phyloP scores from a whole-genome alignment of 2,329 filamentous ascomycete species.

The Pseudogymnoascus sp. region DNA sequence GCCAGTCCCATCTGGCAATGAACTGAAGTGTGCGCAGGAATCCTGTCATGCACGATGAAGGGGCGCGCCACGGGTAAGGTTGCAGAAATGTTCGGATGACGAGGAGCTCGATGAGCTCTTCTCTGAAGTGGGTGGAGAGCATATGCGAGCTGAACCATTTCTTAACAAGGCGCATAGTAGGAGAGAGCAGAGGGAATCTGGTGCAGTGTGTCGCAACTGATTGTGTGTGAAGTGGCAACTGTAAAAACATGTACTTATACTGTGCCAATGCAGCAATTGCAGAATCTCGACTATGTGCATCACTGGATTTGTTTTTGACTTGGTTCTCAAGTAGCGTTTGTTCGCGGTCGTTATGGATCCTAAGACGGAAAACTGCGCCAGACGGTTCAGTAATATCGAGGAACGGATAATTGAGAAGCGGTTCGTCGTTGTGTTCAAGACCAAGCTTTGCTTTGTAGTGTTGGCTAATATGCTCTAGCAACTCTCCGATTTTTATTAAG shows the following conservation, averaged over 20 bases:
- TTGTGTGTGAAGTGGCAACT: constrained; percentile 71
- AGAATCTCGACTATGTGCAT: constrained; percentile 57
- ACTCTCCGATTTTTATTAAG: constrained; percentile 53
- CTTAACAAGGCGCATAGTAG: constrained; percentile 76
- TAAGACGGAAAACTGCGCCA: constrained; percentile 69
- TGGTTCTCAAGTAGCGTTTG: constrained; percentile 70
- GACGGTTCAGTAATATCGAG: constrained; percentile 70
- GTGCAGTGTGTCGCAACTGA: constrained; percentile 73
- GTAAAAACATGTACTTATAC: constrained; percentile 63
- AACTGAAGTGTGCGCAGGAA: constrained; percentile 74
- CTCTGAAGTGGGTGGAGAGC: constrained; percentile 63
- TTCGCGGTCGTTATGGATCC: constrained; percentile 84
- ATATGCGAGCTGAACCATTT: constrained; percentile 83
- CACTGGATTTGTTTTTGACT: constrained; percentile 62
- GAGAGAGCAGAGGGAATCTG: constrained; percentile 68
- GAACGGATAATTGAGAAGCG: constrained; percentile 68
- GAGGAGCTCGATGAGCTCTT: constrained; percentile 78
- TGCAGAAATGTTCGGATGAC: constrained; percentile 70
- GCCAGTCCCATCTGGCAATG: constrained; percentile 87
- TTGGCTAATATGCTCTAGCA: constrained; percentile 54
- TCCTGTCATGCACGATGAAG: constrained; percentile 67
- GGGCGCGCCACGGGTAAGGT: constrained; percentile 70
- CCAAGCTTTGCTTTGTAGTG: constrained; percentile 62
- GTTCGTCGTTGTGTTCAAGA: constrained; percentile 63
- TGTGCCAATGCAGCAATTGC: constrained; percentile 59